Evolutionary conservation across 441 rosid genomes (phyloP).

Genomic region (Biscutella laevigata): DNA sequence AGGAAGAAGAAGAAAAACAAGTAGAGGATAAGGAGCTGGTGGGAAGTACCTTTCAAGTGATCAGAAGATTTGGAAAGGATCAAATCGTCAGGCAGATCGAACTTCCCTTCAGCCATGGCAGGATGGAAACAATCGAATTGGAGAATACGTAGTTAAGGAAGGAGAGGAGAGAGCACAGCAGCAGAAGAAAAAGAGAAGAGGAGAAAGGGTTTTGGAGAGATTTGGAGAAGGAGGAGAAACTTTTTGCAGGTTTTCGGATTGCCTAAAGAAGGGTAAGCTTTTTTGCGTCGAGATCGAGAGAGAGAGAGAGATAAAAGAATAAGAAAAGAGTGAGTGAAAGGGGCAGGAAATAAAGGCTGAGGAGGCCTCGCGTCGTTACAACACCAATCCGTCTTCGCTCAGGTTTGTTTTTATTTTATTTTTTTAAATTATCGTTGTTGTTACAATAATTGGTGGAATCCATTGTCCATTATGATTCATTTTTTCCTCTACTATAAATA

Average conservation of each 20-base stretch:
- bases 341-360: conserved; percentile 11
- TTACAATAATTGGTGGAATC: too few species aligned
- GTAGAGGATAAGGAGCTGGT: not conserved
- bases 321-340: conserved; percentile 1
- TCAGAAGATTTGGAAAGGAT: conserved; percentile 47
- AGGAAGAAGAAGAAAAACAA: not conserved
- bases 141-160: not conserved
- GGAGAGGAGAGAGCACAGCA: not conserved
- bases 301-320: not conserved
- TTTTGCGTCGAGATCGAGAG: conserved; percentile 16
- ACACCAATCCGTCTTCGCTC: conserved; percentile 20
- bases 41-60: conserved; percentile 48
- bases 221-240: conserved; percentile 17
- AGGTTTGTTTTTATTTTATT: not conserved
- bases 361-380: conserved; percentile 38
- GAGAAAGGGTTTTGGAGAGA: conserved; percentile 15
- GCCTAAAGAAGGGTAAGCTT: conserved; percentile 3
- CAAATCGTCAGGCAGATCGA: conserved; percentile 78
- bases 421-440: not conserved
- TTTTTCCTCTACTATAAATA: too few species aligned
- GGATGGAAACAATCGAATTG: conserved; percentile 17
- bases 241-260: not conserved
- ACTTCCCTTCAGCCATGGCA: conserved; percentile 58
- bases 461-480: too few species aligned
- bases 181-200: conserved; percentile 7